A percentile compares a stretch with the other conserved stretches of the same genome.
Evolutionary conservation across 2,329 filamentous ascomycete genomes (phyloP).

Genomic region (Colletotrichum tropicicola): DNA sequence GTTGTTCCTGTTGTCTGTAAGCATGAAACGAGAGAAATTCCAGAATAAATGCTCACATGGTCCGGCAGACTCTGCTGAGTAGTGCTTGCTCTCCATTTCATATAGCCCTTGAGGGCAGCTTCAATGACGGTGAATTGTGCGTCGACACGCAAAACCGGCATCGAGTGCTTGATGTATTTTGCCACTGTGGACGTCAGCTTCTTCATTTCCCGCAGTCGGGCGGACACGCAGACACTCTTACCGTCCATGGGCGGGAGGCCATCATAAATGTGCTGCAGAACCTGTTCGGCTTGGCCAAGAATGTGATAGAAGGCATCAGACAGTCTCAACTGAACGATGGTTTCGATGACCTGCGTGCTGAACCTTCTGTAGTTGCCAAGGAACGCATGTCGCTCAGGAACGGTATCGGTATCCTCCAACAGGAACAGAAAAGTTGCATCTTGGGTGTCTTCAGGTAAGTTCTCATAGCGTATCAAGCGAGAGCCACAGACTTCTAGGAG

Average conservation of each 20-base stretch:
- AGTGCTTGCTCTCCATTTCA: slow-evolving; percentile 71
- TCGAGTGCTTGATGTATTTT: slow-evolving; percentile 74
- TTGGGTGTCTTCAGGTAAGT: slow-evolving; percentile 81
- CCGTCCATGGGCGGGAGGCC: slow-evolving; percentile 73
- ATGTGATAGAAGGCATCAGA: slow-evolving; percentile 90
- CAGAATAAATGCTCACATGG: slow-evolving; percentile 12
- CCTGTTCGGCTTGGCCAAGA: slow-evolving; percentile 78
- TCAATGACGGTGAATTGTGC: slow-evolving; percentile 91
- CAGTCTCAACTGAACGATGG: slow-evolving; percentile 82
- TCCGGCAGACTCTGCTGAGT: slow-evolving; percentile 31
- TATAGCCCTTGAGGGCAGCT: slow-evolving; percentile 86
- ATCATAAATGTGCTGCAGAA: slow-evolving; percentile 80
- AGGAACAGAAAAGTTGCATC: slow-evolving; percentile 85
- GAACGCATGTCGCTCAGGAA: slow-evolving; percentile 94
- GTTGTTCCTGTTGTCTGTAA: slow-evolving; percentile 49
- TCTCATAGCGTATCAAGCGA: slow-evolving; percentile 88
- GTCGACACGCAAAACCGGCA: slow-evolving; percentile 82
- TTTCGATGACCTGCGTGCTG: slow-evolving; percentile 86
- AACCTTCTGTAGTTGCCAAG: slow-evolving; percentile 95
- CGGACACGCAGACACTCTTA: slow-evolving; percentile 44
- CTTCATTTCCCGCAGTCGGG: neutral
- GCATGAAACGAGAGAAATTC: neutral
- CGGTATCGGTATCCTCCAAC: slow-evolving; percentile 92
- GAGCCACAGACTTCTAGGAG: slow-evolving; percentile 85
- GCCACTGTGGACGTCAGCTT: slow-evolving; percentile 47